A percentile compares a stretch with the other conserved stretches of the same genome.
These are phyloP conservation scores for Exophiala bonariae DNA, from an alignment of 2,329 filamentous ascomycete species.

Conservation along the genomic window DNA sequence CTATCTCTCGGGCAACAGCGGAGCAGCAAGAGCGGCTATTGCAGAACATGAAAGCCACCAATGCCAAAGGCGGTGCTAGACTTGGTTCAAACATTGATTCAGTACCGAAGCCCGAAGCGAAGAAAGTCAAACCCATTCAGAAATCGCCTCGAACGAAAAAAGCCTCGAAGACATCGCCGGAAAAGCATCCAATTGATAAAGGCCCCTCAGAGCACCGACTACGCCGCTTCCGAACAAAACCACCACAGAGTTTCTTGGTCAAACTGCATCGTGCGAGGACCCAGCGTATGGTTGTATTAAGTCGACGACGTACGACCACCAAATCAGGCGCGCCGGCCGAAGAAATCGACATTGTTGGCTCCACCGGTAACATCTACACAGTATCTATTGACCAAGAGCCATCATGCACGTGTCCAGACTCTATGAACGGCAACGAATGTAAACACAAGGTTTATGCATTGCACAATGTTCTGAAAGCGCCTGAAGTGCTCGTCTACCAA, in stretches of 20 bases:
- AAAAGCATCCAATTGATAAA: background rate
- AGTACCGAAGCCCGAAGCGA: too few relatives aligned
- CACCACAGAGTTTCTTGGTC: conserved; percentile 48
- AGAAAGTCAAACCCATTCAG: too few relatives aligned
- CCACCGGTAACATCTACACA: conserved; percentile 63
- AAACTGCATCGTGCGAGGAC: conserved; percentile 50
- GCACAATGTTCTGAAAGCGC: conserved; percentile 58
- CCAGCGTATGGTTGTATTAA: conserved; percentile 59
- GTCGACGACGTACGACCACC: conserved; percentile 46
- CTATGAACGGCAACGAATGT: conserved; percentile 58
- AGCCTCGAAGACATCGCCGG: too few relatives aligned
- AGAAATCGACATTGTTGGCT: conserved; percentile 57
- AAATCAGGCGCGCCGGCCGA: conserved; percentile 48
- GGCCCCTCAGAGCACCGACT: conserved; percentile 40
- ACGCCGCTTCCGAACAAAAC: conserved; percentile 40
- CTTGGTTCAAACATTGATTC: too few relatives aligned
- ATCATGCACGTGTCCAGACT: conserved; percentile 57
- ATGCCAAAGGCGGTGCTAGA: too few relatives aligned
- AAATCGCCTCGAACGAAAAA: too few relatives aligned
- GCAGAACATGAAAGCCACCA: too few relatives aligned
- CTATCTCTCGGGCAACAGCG: too few relatives aligned
- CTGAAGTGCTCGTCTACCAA: conserved; percentile 58
- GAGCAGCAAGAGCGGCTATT: background rate
- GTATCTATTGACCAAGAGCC: conserved; percentile 54
- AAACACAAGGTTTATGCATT: conserved; percentile 53